Percentiles rank a stretch among this genome's conserved stretches.
Evolutionary conservation across 1,284 basidiomycete genomes (phyloP).

Genomic region (Coniophora puteana): DNA sequence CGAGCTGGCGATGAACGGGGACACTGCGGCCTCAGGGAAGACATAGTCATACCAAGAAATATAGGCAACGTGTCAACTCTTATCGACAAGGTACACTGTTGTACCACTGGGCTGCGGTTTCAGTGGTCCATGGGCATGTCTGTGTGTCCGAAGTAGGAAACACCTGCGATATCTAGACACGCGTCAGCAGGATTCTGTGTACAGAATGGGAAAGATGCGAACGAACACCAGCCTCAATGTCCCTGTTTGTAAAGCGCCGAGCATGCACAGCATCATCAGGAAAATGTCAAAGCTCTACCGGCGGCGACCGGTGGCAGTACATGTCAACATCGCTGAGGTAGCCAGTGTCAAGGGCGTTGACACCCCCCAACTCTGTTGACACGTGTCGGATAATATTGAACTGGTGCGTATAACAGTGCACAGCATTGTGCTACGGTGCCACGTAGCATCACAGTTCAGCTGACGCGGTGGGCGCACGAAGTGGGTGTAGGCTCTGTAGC

Average conservation of each 20-base stretch:
- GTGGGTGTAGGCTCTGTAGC: no score
- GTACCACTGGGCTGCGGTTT: constrained; percentile 96
- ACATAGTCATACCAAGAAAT: constrained; percentile 93
- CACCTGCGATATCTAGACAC: constrained; percentile 95
- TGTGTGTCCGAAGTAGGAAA: constrained; percentile 92
- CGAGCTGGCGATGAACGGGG: constrained; percentile 90
- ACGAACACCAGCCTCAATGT: constrained; percentile 98
- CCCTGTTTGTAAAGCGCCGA: constrained; percentile 83
- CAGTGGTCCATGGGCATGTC: constrained; percentile 96
- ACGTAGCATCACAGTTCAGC: no score
- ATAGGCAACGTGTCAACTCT: constrained; percentile 98
- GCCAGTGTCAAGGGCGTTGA: no score
- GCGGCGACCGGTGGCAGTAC: no score
- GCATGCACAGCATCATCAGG: constrained; percentile 99
- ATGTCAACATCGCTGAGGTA: no score
- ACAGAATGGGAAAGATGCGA: constrained; percentile 37
- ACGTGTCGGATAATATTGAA: no score
- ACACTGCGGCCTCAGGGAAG: constrained; percentile 93
- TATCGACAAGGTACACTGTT: constrained; percentile 98
- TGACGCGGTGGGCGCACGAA: no score
- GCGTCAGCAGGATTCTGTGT: not conserved
- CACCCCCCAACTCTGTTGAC: no score
- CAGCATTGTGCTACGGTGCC: no score
- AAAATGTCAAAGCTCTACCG: no score
- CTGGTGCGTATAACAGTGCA: no score